Evolutionary conservation across 495 filamentous ascomycete species (phyloP).

Genomic region (Lasiosphaeriaceae sp.): DNA sequence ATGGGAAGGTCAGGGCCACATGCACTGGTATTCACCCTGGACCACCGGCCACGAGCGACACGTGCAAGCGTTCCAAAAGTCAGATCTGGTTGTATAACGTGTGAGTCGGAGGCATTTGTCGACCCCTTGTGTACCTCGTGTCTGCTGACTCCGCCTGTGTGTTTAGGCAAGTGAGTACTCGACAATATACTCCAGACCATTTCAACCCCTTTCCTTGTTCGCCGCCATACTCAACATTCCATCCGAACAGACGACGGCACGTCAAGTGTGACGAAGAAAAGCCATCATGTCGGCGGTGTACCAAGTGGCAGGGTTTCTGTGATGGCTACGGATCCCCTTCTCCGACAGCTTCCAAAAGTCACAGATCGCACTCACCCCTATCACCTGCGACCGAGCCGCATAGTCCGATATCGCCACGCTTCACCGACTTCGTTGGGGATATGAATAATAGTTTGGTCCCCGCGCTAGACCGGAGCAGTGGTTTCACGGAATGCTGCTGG

Average conservation of each 20-base stretch:
- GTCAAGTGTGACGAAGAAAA: conserved; percentile 58
- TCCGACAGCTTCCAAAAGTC: background rate
- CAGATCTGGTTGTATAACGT: conserved; percentile 45
- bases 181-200: no score
- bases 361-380: background rate
- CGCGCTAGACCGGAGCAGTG: background rate
- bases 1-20: conserved; percentile 7
- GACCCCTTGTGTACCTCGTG: background rate
- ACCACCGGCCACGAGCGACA: conserved; percentile 22
- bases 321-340: conserved; percentile 17
- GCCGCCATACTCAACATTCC: background rate
- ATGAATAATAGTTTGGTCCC: background rate
- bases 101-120: conserved; percentile 29
- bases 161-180: conserved; percentile 27
- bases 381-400: background rate
- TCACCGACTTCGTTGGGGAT: background rate
- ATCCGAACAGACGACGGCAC: conserved; percentile 26
- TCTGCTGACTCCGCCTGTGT: background rate
- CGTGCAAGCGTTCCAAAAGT: conserved; percentile 33
- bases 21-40: conserved; percentile 21
- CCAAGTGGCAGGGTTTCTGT: conserved; percentile 26
- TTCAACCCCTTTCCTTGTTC: background rate
- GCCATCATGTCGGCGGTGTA: conserved; percentile 34
- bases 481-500: conserved; percentile 5
- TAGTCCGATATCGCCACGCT: background rate